Evolutionary conservation across 2,329 filamentous ascomycete genomes (phyloP), one percentile per base, ranked within the genome.

Genomic region (Shiraia bambusicola): DNA sequence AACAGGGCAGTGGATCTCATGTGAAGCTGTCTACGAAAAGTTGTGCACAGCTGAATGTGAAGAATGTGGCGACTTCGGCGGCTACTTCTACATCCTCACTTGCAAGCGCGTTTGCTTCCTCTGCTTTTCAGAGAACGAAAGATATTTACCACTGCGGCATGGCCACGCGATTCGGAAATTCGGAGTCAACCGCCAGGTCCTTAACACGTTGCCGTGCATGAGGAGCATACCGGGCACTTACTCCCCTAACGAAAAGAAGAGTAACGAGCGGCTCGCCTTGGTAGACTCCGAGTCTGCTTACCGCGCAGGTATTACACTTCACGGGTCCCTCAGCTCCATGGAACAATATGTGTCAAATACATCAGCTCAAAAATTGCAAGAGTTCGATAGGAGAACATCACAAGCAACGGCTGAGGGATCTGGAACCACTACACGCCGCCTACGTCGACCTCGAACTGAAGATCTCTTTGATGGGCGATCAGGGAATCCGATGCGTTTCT

Each of bases 31-130:
- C 12, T 69, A 63, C 54, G 17, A 57, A 12, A 65, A 54, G 10
- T 54, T 74, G 14, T 61, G 39, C 32, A 63, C 52, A 7, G 40
- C 40, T 6, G 37, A 58, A 31, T 74, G 71, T 50, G 54, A 55
- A 30, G 45, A 26, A 7, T 73, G 71, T 53, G 56, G 56, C n/a
- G 49, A 57, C 12, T 71, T 72, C 42, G 70, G 65, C 25, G 58
- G 54, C 28, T 66, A 70, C 41, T 52, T 73, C 34, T 72, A 72
- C 47, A 59, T 72, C 14, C 53, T 73, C 29, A 64, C 57, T 33
- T 70, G 67, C 49, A 50, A 50, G 22, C 66, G 70, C 2, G 67
- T 73, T 34, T 75, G 71, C 53, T 70, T 61, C 42, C 46, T 62
- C 19, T 45, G 41, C 25, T 24, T 45, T 32, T 33, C 34, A 26